Conservation (phyloP, 2,329 filamentous ascomycete genomes). For the Pleurostoma richardsiae region DNA sequence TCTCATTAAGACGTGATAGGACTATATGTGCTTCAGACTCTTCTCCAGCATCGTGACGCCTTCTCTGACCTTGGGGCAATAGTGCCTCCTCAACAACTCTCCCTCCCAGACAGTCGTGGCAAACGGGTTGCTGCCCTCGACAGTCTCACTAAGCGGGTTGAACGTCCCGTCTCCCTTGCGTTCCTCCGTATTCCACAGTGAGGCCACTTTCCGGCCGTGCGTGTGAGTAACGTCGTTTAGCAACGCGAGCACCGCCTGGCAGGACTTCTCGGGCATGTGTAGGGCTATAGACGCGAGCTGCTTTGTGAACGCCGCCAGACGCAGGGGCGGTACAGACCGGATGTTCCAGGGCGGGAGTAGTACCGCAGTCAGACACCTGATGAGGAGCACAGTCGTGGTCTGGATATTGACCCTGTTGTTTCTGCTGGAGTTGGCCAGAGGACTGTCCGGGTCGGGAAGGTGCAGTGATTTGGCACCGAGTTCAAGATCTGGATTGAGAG, state of each 20-base stretch:
- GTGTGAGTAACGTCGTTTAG: slow-evolving; percentile 73
- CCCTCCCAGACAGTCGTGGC: slow-evolving; percentile 91
- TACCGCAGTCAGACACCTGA: slow-evolving; percentile 78
- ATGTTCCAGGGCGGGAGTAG: slow-evolving; percentile 72
- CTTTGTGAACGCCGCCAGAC: slow-evolving; percentile 90
- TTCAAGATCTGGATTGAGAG: slow-evolving; percentile 81
- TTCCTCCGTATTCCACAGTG: slow-evolving; percentile 95
- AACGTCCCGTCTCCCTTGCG: slow-evolving; percentile 85
- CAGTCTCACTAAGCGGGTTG: slow-evolving; percentile 64
- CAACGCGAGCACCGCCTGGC: slow-evolving; percentile 72
- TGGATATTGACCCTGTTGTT: slow-evolving; percentile 79
- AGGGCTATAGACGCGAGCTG: slow-evolving; percentile 77
- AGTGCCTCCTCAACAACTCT: slow-evolving; percentile 80
- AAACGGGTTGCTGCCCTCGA: slow-evolving; percentile 87
- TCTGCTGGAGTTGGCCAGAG: slow-evolving; percentile 30
- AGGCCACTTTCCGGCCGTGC: slow-evolving; percentile 75
- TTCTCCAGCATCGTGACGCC: slow-evolving; percentile 67
- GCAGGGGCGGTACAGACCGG: slow-evolving; percentile 70
- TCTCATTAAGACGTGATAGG: not conserved
- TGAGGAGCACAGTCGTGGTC: slow-evolving; percentile 86
- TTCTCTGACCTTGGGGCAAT: slow-evolving; percentile 79
- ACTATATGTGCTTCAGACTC: slow-evolving; percentile 35
- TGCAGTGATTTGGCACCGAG: slow-evolving; percentile 68
- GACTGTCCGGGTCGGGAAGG: slow-evolving; percentile 58
- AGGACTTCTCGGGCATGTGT: slow-evolving; percentile 87